Base-by-base conservation (phyloP, 164 flowering plant genomes). In the Umbellularia californica region DNA sequence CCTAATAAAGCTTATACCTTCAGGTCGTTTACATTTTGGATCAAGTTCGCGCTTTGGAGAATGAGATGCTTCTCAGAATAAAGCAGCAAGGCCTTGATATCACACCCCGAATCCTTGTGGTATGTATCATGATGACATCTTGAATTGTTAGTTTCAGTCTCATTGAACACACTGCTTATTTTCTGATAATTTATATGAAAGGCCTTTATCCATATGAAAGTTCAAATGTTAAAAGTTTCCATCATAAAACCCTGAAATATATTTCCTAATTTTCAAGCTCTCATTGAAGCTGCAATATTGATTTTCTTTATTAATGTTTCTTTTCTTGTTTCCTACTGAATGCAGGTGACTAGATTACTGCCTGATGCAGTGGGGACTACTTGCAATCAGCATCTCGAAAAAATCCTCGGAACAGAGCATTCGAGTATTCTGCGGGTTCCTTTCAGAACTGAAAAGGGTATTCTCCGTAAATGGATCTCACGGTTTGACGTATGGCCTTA, bases 351-450 rank as follows among this genome's bases (percentile, higher is more conserved):
- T 70, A 71, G 98, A 23, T 87, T 96, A 58, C 93, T 96, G 7
- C 99, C 99, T n/a, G 99, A 96, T 84, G 99, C 99, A 14, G 93
- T 88, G 2, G 99, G 99, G 52, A 96, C 97, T 19, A 92, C 99
- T 62, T 96, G 98, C 77, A 84, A 80, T 55, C 95, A 96, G 79
- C 92, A 95, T 67, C 87, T 91, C 68, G 99, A 96, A 82, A 92
- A 91, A 79, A 92, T 96, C 22, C 87, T 74, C 74, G 97, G 90
- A 55, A 85, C 98, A 1, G 91, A 96, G 72, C 88, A 96, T 71
- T 71, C 91, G 1, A 84, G 84, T 73, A 96, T 96, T 68, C 86
- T 96, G 72, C 89, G 98, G 63, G 95, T 96, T 58, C 98, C 99
- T 58, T 96, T 96, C 72, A 89, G 98, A 85, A 91, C 87, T 1